Base-by-base conservation (phyloP, 768 basidiomycete genomes). In the Naganishia friedmannii region DNA sequence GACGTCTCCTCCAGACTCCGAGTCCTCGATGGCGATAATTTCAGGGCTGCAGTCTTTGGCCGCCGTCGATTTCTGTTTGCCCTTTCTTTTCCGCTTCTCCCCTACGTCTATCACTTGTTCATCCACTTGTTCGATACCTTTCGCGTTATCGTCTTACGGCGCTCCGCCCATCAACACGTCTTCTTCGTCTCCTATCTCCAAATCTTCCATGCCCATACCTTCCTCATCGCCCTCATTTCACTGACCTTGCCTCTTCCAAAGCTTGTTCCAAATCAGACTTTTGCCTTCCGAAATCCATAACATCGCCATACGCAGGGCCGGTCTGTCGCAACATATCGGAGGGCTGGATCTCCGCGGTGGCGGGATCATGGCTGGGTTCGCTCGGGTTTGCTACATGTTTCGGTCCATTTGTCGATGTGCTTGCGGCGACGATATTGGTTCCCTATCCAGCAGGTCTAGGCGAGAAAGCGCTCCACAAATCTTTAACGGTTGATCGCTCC, bases 141-240 rank as follows among this genome's bases (percentile, higher is more conserved):
- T 66, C 1, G 48, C 65, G 28, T 79, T 78, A 4, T 76, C 73
- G 29, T 75, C 74, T 45, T 76, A 74, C 23, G 80, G 81, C 15
- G 75, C 76, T 12, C 73, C 75, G 17, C 82, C 77, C 21, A 79
- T 81, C 23, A 70, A 48, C 28, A 66, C 56, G 21, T 72, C 73
- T 8, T 76, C 76, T 29, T 72, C 73, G 6, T 74, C 75, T 37
- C 54, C 71, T 57, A 75, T 67, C 68, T 77, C 75, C 32, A 76
- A 75, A 53, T 80, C 76, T n/a, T 81, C 80, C 67, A 82, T 75
- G 23, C 79, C 73, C 69, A 78, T 80, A 8, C 84, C 78, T 78
- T 89, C 91, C 73, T 92, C 91, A 73, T 92, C 90, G 13, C 86
- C 89, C 74, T 83, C 87, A 53, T 83, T 86, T 90, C 90, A 91